Evolutionary conservation across 768 basidiomycete genomes (phyloP).

Genomic region (Hirschioporus abietinus): DNA sequence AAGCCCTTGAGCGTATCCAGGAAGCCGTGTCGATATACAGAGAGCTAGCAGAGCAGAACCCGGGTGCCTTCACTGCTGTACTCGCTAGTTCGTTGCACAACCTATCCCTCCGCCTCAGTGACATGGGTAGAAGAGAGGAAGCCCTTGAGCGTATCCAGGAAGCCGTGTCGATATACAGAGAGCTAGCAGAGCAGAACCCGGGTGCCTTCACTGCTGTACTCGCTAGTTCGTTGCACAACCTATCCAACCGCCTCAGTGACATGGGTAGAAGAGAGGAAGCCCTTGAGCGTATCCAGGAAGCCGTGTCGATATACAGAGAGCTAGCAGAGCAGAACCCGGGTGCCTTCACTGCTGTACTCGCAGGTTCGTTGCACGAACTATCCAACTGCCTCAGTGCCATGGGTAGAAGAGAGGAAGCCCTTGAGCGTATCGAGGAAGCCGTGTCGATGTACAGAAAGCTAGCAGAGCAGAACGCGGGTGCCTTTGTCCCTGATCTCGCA

Average conservation of each 20-base stretch:
- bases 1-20: conserved; percentile 9
- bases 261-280: conserved; percentile 10
- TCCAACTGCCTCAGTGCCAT: conserved; percentile 6
- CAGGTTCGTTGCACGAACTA: conserved; percentile 8
- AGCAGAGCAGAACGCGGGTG: conserved; percentile 7
- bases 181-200: background rate
- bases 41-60: conserved; percentile 8
- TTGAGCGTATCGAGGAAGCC: conserved; percentile 10
- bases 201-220: too few relatives aligned
- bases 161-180: background rate
- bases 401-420: conserved; percentile 9
- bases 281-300: conserved; percentile 7
- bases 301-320: background rate
- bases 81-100: conserved; percentile 10
- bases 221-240: conserved; percentile 3
- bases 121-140: conserved; percentile 9
- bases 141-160: conserved; percentile 8
- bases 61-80: conserved; percentile 7
- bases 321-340: background rate
- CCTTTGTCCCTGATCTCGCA: conserved; percentile 10
- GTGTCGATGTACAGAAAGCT: conserved; percentile 8
- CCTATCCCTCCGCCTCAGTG: conserved; percentile 9
- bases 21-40: conserved; percentile 11
- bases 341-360: conserved; percentile 8
- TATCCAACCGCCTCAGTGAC: conserved; percentile 9